These are phyloP conservation scores for Rubia yunnanensis DNA, from an alignment of 257 asterid genomes.

Conservation along the genomic window DNA sequence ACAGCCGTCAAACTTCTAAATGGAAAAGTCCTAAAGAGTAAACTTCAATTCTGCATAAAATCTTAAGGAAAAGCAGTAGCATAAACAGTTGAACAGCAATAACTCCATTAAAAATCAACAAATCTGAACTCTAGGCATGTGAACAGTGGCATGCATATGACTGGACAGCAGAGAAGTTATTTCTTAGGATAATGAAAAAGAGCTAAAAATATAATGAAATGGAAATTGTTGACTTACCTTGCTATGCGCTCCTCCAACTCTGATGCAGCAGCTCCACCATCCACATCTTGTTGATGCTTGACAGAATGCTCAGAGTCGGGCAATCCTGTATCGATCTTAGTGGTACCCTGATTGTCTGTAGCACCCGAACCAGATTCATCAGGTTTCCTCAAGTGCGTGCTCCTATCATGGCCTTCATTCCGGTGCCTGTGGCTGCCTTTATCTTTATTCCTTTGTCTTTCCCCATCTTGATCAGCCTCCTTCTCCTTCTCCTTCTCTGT, in stretches of 20 bases:
- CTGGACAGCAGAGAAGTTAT: not conserved
- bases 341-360: constrained; percentile 23
- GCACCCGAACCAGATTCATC: constrained; percentile 22
- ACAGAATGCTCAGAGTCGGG: constrained; percentile 28
- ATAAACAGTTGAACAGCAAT: not conserved
- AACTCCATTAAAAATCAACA: not conserved
- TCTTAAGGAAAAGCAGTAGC: not conserved
- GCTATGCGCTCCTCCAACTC: constrained; percentile 61
- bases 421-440: constrained; percentile 41
- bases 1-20: not conserved
- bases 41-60: not conserved
- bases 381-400: constrained; percentile 42
- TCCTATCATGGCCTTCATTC: constrained; percentile 48
- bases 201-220: not conserved
- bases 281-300: constrained; percentile 29
- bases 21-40: not conserved
- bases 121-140: not conserved
- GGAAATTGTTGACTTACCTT: constrained; percentile 41
- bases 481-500: constrained; percentile 50
- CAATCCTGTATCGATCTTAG: constrained; percentile 24
- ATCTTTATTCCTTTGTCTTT: constrained; percentile 54
- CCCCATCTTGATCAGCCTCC: constrained; percentile 52
- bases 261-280: constrained; percentile 24
- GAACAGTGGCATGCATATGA: not conserved
- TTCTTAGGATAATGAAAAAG: not conserved